These are phyloP conservation scores for Eragrostis tef DNA, from an alignment of 202 grass and related monocot species.

Conservation along the genomic window DNA sequence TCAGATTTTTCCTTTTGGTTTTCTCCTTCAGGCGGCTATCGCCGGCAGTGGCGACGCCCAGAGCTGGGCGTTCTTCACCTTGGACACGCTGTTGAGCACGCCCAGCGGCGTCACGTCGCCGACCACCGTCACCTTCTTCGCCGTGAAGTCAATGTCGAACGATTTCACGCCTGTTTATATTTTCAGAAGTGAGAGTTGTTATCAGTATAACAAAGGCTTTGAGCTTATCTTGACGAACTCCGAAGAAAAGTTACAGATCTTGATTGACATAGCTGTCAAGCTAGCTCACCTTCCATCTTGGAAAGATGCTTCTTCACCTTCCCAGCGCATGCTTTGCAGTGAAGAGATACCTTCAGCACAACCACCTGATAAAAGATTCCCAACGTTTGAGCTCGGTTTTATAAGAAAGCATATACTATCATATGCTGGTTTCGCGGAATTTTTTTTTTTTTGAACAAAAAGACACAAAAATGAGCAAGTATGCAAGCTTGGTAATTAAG, in stretches of 20 bases:
- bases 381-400: slow-evolving; percentile 6
- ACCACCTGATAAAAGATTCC: slow-evolving; percentile 61
- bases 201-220: background rate
- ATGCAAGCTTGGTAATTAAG: background rate
- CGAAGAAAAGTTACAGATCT: slow-evolving; percentile 24
- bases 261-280: slow-evolving; percentile 8
- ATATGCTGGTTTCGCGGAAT: background rate
- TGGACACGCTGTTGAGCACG: slow-evolving; percentile 78
- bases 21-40: slow-evolving; percentile 27
- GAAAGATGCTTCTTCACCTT: slow-evolving; percentile 93
- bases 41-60: slow-evolving; percentile 60
- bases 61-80: slow-evolving; percentile 88
- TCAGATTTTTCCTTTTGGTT: background rate
- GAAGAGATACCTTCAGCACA: slow-evolving; percentile 77
- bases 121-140: slow-evolving; percentile 88
- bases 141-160: slow-evolving; percentile 76
- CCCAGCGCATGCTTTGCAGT: slow-evolving; percentile 88
- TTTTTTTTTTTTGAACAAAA: background rate
- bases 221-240: background rate
- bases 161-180: slow-evolving; percentile 65
- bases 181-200: background rate
- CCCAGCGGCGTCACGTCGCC: slow-evolving; percentile 91
- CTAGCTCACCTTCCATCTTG: slow-evolving; percentile 87
- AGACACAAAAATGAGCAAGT: background rate
- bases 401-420: background rate